These are phyloP conservation scores for Zymoseptoria passerinii DNA, from an alignment of 2,329 filamentous ascomycete species.

Conservation along the genomic window DNA sequence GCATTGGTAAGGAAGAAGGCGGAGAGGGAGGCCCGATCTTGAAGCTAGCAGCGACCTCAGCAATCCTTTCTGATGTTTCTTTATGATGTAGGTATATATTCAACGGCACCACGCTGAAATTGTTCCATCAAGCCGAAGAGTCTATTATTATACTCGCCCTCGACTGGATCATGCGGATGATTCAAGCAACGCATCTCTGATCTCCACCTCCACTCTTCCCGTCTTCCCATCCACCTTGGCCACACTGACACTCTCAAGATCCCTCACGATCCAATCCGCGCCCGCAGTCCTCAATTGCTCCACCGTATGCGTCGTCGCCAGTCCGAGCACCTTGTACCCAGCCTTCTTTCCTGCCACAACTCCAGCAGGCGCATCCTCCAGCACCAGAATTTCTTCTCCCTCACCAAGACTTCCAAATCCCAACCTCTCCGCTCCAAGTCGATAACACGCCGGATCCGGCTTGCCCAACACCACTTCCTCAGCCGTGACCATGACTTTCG, in stretches of 20 bases:
- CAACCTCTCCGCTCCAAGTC: conserved; percentile 36
- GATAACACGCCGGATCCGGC: conserved; percentile 44
- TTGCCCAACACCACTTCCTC: conserved; percentile 44
- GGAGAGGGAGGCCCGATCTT: conserved; percentile 5
- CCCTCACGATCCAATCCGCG: conserved; percentile 81
- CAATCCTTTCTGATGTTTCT: too few relatives aligned
- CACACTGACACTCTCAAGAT: conserved; percentile 66
- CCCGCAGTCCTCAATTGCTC: conserved; percentile 63
- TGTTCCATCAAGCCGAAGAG: too few relatives aligned
- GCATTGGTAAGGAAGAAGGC: conserved; percentile 20
- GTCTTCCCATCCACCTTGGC: conserved; percentile 45
- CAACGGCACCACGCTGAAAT: too few relatives aligned
- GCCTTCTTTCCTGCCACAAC: conserved; percentile 76
- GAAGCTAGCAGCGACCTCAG: too few relatives aligned
- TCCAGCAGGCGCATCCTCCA: conserved; percentile 85
- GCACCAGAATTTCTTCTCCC: conserved; percentile 52
- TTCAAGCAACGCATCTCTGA: conserved; percentile 49
- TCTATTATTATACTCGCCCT: background rate
- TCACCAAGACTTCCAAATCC: conserved; percentile 30
- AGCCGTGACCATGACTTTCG: conserved; percentile 40
- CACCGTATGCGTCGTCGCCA: conserved; percentile 73
- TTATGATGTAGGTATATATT: too few relatives aligned
- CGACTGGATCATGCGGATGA: background rate
- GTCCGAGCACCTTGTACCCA: conserved; percentile 74
- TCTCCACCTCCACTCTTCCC: conserved; percentile 58